These are phyloP conservation scores for Millerozyma miso DNA, from an alignment of 805 yeast genomes.

Conservation along the genomic window DNA sequence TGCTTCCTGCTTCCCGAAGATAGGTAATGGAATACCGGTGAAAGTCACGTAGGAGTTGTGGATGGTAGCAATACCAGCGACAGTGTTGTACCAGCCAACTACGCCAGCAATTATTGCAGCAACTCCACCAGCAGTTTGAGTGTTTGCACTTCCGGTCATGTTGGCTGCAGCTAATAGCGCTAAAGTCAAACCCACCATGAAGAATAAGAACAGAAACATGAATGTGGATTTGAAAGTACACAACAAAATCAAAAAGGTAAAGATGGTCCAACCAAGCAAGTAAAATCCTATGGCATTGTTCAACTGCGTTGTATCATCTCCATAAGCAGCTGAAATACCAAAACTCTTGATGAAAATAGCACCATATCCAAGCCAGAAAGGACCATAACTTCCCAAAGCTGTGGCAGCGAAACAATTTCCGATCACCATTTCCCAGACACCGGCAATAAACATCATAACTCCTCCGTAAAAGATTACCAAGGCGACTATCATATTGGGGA, in stretches of 20 bases:
- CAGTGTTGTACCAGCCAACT: constrained; percentile 57
- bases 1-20: not conserved
- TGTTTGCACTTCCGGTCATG: constrained; percentile 31
- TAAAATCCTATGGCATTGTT: constrained; percentile 55
- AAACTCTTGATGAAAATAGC: constrained; percentile 51
- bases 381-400: constrained; percentile 50
- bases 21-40: constrained; percentile 39
- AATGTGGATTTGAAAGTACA: constrained; percentile 52
- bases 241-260: constrained; percentile 54
- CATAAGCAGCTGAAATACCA: constrained; percentile 47
- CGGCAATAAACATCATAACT: constrained; percentile 45
- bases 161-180: constrained; percentile 48
- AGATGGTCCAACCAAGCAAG: constrained; percentile 60
- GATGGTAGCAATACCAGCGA: constrained; percentile 53
- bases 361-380: constrained; percentile 51
- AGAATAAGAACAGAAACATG: constrained; percentile 49
- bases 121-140: constrained; percentile 51
- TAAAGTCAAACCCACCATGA: constrained; percentile 52
- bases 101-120: constrained; percentile 52
- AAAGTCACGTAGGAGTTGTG: constrained; percentile 55
- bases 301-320: constrained; percentile 35
- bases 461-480: constrained; percentile 50
- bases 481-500: constrained; percentile 42
- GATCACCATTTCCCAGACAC: constrained; percentile 45
- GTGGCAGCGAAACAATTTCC: constrained; percentile 58